phyloP scores from a whole-genome alignment of 305 asterid genomes.

The Plantago rigida region DNA sequence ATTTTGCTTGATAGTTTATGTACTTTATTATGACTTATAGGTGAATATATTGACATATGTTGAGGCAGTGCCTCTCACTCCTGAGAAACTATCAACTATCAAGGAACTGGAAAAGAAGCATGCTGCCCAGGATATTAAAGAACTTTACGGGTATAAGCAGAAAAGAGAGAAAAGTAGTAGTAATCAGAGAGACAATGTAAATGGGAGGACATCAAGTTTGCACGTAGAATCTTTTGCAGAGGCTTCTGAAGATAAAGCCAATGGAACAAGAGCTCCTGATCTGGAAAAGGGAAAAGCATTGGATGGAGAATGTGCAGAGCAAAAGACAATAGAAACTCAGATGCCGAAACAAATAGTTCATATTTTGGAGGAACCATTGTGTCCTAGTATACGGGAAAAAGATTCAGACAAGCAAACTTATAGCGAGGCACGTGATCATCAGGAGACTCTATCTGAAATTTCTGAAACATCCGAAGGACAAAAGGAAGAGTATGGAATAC shows the following conservation, averaged over 20 bases:
- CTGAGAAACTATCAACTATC: neutral
- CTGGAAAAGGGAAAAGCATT: neutral
- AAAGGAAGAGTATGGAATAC: neutral
- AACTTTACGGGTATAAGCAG: neutral
- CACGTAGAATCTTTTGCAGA: neutral
- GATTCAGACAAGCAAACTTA: neutral
- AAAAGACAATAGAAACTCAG: neutral
- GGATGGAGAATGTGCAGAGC: neutral
- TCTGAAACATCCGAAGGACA: neutral
- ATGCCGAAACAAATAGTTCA: neutral
- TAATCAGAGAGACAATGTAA: neutral
- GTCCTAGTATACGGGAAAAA: too few species aligned
- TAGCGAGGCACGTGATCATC: neutral
- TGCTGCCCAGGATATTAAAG: constrained; percentile 2
- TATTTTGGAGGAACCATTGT: too few species aligned
- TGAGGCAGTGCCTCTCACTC: neutral
- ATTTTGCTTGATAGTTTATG: neutral
- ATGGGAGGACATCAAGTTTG: too few species aligned
- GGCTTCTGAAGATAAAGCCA: neutral
- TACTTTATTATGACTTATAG: neutral
- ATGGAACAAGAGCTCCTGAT: neutral
- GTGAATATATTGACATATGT: constrained; percentile 13
- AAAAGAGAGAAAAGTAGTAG: neutral
- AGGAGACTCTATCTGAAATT: neutral
- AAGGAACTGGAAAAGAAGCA: neutral